Conservation (phyloP, 306 rosid genomes). For the Gastrolobium villosum region DNA sequence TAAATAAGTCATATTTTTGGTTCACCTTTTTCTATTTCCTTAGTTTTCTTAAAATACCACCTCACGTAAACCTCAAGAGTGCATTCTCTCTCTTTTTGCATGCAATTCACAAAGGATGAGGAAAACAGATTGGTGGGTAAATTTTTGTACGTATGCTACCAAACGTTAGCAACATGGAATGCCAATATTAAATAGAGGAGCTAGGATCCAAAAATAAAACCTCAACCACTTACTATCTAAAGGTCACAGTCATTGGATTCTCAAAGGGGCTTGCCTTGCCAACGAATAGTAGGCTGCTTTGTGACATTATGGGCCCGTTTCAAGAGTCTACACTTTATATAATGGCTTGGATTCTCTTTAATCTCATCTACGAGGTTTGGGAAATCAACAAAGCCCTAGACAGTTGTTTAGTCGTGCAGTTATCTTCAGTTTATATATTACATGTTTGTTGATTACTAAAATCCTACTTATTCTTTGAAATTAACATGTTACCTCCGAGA, state of each 20-base stretch:
- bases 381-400: not conserved
- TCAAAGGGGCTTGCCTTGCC: slow-evolving; percentile 44
- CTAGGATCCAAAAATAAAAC: too few relatives aligned
- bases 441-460: not conserved
- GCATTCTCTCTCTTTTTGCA: too few relatives aligned
- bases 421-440: not conserved
- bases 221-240: too few relatives aligned
- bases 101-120: too few relatives aligned
- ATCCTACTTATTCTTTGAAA: not conserved
- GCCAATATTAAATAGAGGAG: too few relatives aligned
- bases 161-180: too few relatives aligned
- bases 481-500: slow-evolving; percentile 21
- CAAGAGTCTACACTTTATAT: slow-evolving; percentile 9
- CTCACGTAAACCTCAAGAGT: too few relatives aligned
- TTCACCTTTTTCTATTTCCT: too few relatives aligned
- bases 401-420: not conserved
- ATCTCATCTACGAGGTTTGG: slow-evolving; percentile 34
- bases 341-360: slow-evolving; percentile 44
- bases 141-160: too few relatives aligned
- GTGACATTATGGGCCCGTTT: slow-evolving; percentile 49
- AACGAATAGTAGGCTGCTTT: slow-evolving; percentile 41
- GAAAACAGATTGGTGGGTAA: too few relatives aligned
- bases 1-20: too few relatives aligned
- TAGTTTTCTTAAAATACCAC: too few relatives aligned
- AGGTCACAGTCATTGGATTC: slow-evolving; percentile 56